These are phyloP conservation scores for Dendrobium chrysotoxum DNA, from an alignment of 106 monocot genomes.

Conservation along the genomic window DNA sequence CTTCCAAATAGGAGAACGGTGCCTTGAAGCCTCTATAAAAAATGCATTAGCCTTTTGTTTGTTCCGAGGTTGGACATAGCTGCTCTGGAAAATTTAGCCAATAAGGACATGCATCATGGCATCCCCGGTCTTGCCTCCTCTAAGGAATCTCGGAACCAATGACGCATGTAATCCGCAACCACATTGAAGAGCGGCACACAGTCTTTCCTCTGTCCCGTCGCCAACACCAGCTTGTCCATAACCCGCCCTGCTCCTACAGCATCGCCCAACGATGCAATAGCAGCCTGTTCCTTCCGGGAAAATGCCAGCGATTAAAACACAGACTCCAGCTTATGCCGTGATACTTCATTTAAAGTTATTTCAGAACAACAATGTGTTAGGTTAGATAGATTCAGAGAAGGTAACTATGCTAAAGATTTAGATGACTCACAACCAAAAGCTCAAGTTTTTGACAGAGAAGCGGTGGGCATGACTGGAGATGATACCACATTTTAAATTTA, in stretches of 20 bases:
- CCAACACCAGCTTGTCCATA: constrained; percentile 10
- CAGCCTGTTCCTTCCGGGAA: background rate
- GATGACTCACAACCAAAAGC: background rate
- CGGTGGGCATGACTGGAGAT: background rate
- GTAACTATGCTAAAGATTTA: background rate
- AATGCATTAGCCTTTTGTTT: constrained; percentile 70
- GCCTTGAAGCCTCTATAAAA: constrained; percentile 53
- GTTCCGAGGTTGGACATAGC: constrained; percentile 61
- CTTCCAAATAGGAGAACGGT: constrained; percentile 52
- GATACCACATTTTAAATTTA: background rate
- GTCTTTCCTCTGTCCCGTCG: constrained; percentile 7
- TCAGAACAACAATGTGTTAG: background rate
- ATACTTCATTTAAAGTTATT: background rate
- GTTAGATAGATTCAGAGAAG: background rate
- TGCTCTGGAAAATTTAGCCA: constrained; percentile 80
- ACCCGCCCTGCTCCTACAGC: background rate
- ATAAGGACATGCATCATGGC: constrained; percentile 77
- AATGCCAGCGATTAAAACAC: background rate
- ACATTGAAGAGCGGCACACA: constrained; percentile 57
- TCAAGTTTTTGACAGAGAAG: background rate
- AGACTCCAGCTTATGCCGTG: background rate
- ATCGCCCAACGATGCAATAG: background rate
- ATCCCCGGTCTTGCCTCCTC: constrained; percentile 83
- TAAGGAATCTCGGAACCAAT: constrained; percentile 89
- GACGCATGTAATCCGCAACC: constrained; percentile 58